Evolutionary conservation across 345 rosid species (phyloP), one percentile per base, ranked within the genome.

Genomic region (Durio zibethinus): DNA sequence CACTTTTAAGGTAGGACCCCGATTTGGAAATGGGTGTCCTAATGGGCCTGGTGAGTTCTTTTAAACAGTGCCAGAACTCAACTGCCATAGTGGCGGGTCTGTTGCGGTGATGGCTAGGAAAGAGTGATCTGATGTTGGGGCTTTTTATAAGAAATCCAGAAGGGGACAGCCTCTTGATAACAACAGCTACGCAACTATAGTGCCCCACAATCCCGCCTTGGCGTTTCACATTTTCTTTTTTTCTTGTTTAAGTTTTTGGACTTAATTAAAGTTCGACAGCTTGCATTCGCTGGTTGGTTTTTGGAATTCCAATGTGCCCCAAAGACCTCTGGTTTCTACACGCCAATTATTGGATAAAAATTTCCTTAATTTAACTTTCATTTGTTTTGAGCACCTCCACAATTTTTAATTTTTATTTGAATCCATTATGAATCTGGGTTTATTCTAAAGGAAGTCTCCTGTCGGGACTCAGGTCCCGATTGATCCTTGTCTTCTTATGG

Each of bases 1-100:
- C 61, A 72, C 76, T 29, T n/a, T 40, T 11, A 7, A 60, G 20
- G 35, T 61, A 64, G 73, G 76, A 7, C 62, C 74, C 43, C 0
- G 7, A 8, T 71, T 33, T 33, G 8, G 31, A 14, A 42, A 56
- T 48, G 68, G 10, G 10, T 52, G 62, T n/a, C 68, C 73, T 42
- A 23, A 5, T n/a, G 21, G 8, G 25, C 38, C 77, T 40, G 56
- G 10, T 61, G 56, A 61, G 69, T 45, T 38, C 11, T 7, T 18
- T 50, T 50, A 56, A 4, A 33, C 36, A 35, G 40, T 2, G 64
- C 50, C 75, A 16, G 43, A 59, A 16, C 78, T 29, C 42, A 60
- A 73, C 64, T 52, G 64, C 67, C 38, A 23, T 33, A 62, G 53
- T 52, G 56, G 66, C 76, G 78, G 79, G 56, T 73, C 80, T 54